Conservation (phyloP, 2,329 filamentous ascomycete genomes). For the Magnaporthiopsis incrustans region DNA sequence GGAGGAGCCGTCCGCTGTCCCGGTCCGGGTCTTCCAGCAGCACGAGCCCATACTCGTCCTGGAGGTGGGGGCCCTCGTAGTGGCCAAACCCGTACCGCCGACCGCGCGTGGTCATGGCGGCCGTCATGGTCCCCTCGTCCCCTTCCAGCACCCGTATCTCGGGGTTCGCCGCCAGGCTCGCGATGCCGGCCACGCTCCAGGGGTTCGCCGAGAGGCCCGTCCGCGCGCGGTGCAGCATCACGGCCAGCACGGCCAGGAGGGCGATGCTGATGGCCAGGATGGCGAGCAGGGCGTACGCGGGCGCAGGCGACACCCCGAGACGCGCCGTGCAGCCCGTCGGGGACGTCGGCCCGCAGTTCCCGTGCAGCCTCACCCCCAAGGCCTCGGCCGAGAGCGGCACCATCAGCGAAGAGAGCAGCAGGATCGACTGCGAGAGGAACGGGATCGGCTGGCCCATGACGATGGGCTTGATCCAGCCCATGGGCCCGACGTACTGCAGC, state of each 20-base stretch:
- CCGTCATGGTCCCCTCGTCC: conserved; percentile 15
- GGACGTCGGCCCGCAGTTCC: conserved; percentile 22
- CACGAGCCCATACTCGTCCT: conserved; percentile 25
- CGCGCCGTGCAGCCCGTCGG: conserved; percentile 24
- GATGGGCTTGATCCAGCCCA: conserved; percentile 27
- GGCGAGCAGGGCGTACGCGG: conserved; percentile 23
- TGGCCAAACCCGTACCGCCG: conserved; percentile 22
- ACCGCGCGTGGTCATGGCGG: conserved; percentile 13
- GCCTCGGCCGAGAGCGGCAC: conserved; percentile 33
- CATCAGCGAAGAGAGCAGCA: conserved; percentile 25
- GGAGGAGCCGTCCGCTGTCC: conserved; percentile 17
- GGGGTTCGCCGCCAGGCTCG: conserved; percentile 23
- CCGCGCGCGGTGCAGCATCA: conserved; percentile 24
- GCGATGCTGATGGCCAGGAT: conserved; percentile 24
- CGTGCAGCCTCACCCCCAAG: conserved; percentile 28
- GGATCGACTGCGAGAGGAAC: conserved; percentile 25
- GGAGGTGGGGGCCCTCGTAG: conserved; percentile 16
- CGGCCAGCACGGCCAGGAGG: conserved; percentile 20
- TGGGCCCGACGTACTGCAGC: conserved; percentile 30
- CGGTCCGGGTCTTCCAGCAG: conserved; percentile 13
- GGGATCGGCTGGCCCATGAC: conserved; percentile 27
- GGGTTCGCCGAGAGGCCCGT: conserved; percentile 31
- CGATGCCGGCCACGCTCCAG: conserved; percentile 31
- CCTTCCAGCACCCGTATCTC: conserved; percentile 18
- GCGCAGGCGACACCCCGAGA: conserved; percentile 24